Evolutionary conservation across 2,329 filamentous ascomycete genomes (phyloP).

Genomic region (Aspergillus japonicus): DNA sequence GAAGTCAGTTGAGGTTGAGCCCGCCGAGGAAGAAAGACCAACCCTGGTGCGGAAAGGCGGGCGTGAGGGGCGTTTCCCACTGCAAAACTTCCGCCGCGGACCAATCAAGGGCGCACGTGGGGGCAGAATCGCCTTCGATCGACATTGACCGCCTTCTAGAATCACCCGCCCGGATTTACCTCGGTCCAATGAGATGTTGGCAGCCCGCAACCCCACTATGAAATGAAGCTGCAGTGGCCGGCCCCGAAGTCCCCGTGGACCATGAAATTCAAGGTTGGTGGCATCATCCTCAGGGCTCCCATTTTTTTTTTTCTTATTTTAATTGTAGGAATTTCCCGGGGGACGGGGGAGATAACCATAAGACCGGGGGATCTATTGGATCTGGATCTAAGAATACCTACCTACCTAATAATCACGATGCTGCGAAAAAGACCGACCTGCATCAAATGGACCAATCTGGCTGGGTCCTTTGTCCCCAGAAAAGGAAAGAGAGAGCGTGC

Average conservation of each 20-base stretch:
- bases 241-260: constrained; percentile 1
- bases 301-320: too few species aligned
- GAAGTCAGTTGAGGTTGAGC: background rate
- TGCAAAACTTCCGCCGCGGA: constrained; percentile 10
- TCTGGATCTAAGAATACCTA: background rate
- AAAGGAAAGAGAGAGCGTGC: background rate
- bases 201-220: background rate
- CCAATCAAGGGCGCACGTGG: constrained; percentile 36
- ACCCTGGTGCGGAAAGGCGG: constrained; percentile 13
- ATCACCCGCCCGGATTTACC: background rate
- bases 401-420: background rate
- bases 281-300: background rate
- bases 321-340: background rate
- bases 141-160: constrained; percentile 20
- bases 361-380: background rate
- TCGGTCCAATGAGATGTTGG: constrained; percentile 10
- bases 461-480: background rate
- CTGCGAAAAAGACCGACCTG: too few species aligned
- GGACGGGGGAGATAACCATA: background rate
- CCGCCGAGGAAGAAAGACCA: background rate
- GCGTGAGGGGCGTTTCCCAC: constrained; percentile 1
- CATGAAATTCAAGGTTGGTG: background rate
- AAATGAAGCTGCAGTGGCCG: background rate
- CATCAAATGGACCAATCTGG: background rate
- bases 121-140: constrained; percentile 27